Percentiles rank a stretch among this genome's conserved stretches.
These are phyloP conservation scores for Solanum chacoense DNA, from an alignment of 305 asterid species.

Conservation along the genomic window DNA sequence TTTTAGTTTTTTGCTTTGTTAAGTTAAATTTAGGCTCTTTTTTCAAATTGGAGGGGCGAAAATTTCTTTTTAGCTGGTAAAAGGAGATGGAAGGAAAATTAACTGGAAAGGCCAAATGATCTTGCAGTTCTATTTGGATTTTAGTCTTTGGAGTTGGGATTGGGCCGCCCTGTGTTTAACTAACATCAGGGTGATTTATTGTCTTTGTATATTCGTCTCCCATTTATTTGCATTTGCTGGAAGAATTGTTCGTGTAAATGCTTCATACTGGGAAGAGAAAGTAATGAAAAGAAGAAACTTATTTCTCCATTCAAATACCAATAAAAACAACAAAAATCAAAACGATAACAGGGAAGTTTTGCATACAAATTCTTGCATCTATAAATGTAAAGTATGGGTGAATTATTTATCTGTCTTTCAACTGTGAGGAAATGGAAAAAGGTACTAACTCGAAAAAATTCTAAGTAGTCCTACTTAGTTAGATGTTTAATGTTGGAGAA, in stretches of 20 bases:
- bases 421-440: neutral
- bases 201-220: neutral
- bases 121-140: neutral
- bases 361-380: neutral
- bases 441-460: neutral
- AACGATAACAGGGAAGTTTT: neutral
- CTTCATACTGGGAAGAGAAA: neutral
- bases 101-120: neutral
- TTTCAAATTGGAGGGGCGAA: neutral
- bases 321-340: neutral
- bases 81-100: neutral
- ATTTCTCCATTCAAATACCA: neutral
- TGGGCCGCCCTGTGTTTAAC: neutral
- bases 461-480: neutral
- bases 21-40: neutral
- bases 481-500: neutral
- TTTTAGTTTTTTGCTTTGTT: neutral
- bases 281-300: neutral
- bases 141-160: neutral
- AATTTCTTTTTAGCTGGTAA: neutral
- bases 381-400: neutral
- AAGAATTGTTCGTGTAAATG: neutral
- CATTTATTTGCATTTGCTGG: neutral
- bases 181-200: neutral
- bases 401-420: neutral